These are phyloP conservation scores for Teunomyces kruisii DNA, from an alignment of 805 yeast species.

Conservation along the genomic window DNA sequence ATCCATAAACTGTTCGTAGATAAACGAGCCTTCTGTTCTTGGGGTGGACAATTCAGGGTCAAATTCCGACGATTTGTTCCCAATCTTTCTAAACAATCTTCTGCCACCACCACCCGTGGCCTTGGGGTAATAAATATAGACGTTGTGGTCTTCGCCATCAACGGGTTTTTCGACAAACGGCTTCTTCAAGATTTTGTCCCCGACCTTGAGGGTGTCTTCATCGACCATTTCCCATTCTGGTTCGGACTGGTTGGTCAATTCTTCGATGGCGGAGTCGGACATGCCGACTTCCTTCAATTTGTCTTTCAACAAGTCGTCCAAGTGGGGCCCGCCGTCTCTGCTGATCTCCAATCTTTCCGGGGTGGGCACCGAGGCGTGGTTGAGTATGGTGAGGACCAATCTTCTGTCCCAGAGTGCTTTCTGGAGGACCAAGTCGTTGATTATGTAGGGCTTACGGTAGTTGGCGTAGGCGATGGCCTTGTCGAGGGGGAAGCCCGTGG, in stretches of 20 bases:
- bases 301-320: conserved; percentile 52
- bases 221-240: conserved; percentile 87
- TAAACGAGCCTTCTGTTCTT: conserved; percentile 85
- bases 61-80: conserved; percentile 94
- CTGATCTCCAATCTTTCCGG: conserved; percentile 86
- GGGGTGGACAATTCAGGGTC: conserved; percentile 76
- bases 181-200: conserved; percentile 70
- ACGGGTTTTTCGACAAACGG: conserved; percentile 99
- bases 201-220: conserved; percentile 70
- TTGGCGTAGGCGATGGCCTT: conserved; percentile 91
- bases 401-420: conserved; percentile 98
- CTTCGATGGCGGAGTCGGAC: conserved; percentile 46
- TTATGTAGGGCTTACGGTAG: conserved; percentile 82
- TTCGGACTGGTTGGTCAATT: conserved; percentile 66
- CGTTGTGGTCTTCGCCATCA: conserved; percentile 98
- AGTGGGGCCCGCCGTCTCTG: conserved; percentile 94
- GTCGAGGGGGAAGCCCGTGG: conserved; percentile 94
- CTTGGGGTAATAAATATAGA: conserved; percentile 84
- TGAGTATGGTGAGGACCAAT: conserved; percentile 73
- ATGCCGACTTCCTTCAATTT: conserved; percentile 48
- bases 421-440: conserved; percentile 89
- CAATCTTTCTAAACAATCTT: conserved; percentile 89
- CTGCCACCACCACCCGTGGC: conserved; percentile 98
- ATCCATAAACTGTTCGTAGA: conserved; percentile 94
- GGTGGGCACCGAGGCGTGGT: conserved; percentile 82